Base-by-base conservation (phyloP, 306 rosid species). In the Rosa chinensis region DNA sequence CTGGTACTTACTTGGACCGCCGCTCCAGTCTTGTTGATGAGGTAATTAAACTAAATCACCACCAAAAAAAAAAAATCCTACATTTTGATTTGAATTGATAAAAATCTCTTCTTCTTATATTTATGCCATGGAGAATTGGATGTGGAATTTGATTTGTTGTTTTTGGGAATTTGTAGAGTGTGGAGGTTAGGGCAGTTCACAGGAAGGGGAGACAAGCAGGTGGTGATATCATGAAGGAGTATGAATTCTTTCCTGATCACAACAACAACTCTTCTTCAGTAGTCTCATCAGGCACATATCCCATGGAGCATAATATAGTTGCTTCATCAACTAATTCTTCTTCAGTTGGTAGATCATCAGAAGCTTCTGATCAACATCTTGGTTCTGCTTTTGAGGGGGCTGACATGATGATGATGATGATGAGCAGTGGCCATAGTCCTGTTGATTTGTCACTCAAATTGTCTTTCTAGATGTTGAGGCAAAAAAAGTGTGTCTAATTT, bases 381-480 rank as follows among this genome's bases (percentile, higher is more conserved):
- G 42, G 20, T 63, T n/a, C 43, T 37, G 11, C 18, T 55, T 10
- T 77, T 83, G 78, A 48, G 14, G 84, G 89, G 80, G 86, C 86
- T 76, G 55, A 82, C 79, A 66, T 64, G 44, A 32, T 66, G 70
- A 63, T 32, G 70, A 63, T 32, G 69, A 64, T 64, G 70, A 66
- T 37, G 45, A 66, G 70, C 42, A 72, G 66, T 87, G 74, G 86
- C 84, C 77, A 71, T 82, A 74, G 73, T 85, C 80, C 81, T 20
- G 17, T 95, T 86, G 98, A 95, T 93, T 81, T 95, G 85, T 91
- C 97, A 69, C 93, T 93, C 53, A 95, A 86, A 85, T 97, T 95
- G 82, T 94, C 88, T 6, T 81, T 42, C 85, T 89, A 89, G 88
- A 81, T 16, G 12, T 37, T 16, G 70, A 37, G 72, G 74, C 6